Evolutionary conservation across 2,329 filamentous ascomycete genomes (phyloP), one percentile per base, ranked within the genome.

Genomic region (Uncinocarpus reesii): DNA sequence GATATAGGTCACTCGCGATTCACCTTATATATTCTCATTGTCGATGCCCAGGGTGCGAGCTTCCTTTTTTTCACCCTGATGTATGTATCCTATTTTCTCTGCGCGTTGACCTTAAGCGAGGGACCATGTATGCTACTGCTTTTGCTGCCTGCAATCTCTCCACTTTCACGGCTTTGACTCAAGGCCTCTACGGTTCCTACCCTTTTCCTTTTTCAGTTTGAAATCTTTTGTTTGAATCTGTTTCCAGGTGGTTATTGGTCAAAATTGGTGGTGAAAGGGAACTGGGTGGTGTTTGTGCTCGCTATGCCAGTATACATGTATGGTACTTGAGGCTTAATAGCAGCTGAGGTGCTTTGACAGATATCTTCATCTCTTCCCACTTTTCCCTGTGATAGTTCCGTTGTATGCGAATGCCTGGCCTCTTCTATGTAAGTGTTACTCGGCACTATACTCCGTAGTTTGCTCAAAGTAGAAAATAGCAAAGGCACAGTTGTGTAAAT

Each of bases 171-270:
- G 11, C 7, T 11, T 20, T 37, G 18, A 21, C 13, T 11, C 20
- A 4, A n/a, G 20, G 4, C 4, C 4, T 18, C 4, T 18, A 35
- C 4, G 32, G 3, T 35, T 18, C 15, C 15, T 18, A 38, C 47
- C 42, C 51, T 44, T 29, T 29, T 29, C 2, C 11, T 18, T 6
- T 37, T 16, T 15, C n/a, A 10, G 35, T 29, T 20, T 26, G 18
- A 18, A 49, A 42, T 38, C 36, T 16, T 49, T 50, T 42, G 28
- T 28, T 48, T 46, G 21, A 40, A 16, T 34, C 13, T 34, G 13
- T 35, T 35, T 13, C 15, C 32, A 18, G 32, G 13, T 35, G 20
- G 16, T n/a, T n/a, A 13, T 40, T 40, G 36, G 21, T 40, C 11
- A 24, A 26, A 40, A 40, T 26, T 40, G 36, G 36, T 21, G 36